Conservation (phyloP, 495 filamentous ascomycete genomes). For the Penicillium riverlandense region DNA sequence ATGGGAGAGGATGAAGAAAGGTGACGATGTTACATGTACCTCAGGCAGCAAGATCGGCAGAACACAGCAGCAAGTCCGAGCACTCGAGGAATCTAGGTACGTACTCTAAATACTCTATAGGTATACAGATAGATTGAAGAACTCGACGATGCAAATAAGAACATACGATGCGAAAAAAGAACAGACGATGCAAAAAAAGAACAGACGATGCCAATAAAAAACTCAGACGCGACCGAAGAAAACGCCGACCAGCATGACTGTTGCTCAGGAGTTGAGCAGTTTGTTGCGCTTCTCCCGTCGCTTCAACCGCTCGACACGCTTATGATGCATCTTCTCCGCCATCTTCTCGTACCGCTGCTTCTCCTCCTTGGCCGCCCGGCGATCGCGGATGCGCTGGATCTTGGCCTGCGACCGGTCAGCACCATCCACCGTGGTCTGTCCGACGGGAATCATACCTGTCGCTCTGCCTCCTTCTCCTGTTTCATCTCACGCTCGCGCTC, state of each 20-base stretch:
- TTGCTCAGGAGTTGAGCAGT: slow-evolving; percentile 73
- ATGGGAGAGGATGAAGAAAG: too few relatives aligned
- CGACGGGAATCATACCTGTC: slow-evolving; percentile 49
- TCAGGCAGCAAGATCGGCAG: too few relatives aligned
- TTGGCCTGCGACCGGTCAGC: slow-evolving; percentile 44
- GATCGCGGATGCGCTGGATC: slow-evolving; percentile 74
- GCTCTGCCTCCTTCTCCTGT: slow-evolving; percentile 83
- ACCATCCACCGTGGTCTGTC: too few relatives aligned
- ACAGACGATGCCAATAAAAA: too few relatives aligned
- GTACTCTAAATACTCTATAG: too few relatives aligned
- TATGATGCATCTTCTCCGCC: slow-evolving; percentile 95
- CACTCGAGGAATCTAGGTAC: too few relatives aligned
- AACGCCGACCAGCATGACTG: not conserved
- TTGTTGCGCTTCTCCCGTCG: slow-evolving; percentile 97
- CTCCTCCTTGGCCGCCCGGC: slow-evolving; percentile 80
- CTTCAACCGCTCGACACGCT: slow-evolving; percentile 87
- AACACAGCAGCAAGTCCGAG: too few relatives aligned
- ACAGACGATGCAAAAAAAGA: too few relatives aligned
- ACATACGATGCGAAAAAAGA: too few relatives aligned
- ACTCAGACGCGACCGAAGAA: not conserved
- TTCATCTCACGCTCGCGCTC: slow-evolving; percentile 92
- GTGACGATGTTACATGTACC: too few relatives aligned
- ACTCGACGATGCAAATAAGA: too few relatives aligned
- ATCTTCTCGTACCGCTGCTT: slow-evolving; percentile 90
- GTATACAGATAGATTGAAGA: too few relatives aligned